Evolutionary conservation across 78 protist species (phyloP).

Genomic region (Guillardia theta): DNA sequence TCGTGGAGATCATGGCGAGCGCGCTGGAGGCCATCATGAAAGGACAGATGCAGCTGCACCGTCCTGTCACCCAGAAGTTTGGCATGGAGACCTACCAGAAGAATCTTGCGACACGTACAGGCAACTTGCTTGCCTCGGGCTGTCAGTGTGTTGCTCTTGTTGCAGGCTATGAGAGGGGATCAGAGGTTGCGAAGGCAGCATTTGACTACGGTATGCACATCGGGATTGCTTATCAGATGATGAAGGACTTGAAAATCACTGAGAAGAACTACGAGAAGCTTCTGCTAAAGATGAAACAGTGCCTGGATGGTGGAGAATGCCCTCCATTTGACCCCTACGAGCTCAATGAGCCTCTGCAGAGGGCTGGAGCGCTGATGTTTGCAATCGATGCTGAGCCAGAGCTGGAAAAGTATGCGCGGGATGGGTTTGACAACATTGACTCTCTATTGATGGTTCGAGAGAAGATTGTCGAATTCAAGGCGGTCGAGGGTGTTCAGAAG

Average conservation of each 20-base stretch:
- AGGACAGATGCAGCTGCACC: neutral
- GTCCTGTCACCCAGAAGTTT: neutral
- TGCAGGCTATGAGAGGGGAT: neutral
- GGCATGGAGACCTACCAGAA: neutral
- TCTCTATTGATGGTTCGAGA: neutral
- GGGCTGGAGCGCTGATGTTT: neutral
- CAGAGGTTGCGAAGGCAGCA: neutral
- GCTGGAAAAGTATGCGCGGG: neutral
- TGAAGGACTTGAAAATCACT: neutral
- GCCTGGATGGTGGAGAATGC: neutral
- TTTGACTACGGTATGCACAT: neutral
- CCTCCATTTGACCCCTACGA: neutral
- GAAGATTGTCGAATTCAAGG: neutral
- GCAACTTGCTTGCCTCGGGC: neutral
- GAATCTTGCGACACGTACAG: neutral
- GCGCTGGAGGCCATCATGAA: conserved; percentile 34
- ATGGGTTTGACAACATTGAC: neutral
- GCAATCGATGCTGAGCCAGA: neutral
- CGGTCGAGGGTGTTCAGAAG: neutral
- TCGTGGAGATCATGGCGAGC: conserved; percentile 29
- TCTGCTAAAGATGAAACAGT: neutral
- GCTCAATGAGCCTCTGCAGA: conserved; percentile 26
- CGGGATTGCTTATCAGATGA: neutral
- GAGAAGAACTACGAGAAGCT: conserved; percentile 28
- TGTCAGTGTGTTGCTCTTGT: conserved; percentile 13